phyloP scores from a whole-genome alignment of 1,139 yeast species.

The Scheffersomyces lignicola region DNA sequence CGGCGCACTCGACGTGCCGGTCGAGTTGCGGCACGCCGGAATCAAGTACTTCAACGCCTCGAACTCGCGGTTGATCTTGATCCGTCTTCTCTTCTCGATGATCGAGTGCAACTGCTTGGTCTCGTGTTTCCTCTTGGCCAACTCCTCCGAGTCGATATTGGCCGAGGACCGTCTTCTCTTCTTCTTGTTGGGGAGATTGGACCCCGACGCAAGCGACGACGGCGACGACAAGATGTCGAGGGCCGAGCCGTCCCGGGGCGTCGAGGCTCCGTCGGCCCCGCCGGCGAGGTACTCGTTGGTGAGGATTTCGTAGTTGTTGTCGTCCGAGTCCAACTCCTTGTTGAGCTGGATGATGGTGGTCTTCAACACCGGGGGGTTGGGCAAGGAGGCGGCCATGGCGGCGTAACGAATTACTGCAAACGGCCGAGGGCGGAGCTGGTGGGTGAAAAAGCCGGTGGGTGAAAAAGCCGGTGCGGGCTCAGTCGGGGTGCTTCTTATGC shows the following conservation, averaged over 20 bases:
- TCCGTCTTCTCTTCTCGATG: constrained; percentile 76
- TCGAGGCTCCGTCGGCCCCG: not conserved
- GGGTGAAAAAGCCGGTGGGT: too few relatives aligned
- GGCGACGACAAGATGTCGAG: constrained; percentile 6
- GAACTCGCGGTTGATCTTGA: constrained; percentile 79
- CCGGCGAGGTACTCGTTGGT: constrained; percentile 32
- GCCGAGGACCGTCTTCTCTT: constrained; percentile 50
- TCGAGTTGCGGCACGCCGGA: constrained; percentile 61
- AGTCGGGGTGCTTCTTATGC: too few relatives aligned
- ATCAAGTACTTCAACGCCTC: constrained; percentile 76
- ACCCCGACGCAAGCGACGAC: constrained; percentile 8
- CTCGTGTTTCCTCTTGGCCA: constrained; percentile 56
- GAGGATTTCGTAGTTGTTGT: constrained; percentile 44
- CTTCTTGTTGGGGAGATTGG: constrained; percentile 26
- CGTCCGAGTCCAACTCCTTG: constrained; percentile 43
- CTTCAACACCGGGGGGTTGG: constrained; percentile 61
- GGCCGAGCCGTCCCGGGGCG: not conserved
- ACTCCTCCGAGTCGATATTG: constrained; percentile 50
- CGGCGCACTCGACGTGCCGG: constrained; percentile 12
- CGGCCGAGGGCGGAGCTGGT: too few relatives aligned
- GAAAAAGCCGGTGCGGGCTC: too few relatives aligned
- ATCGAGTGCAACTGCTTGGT: constrained; percentile 70
- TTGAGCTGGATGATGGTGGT: constrained; percentile 64
- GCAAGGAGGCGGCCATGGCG: constrained; percentile 27
- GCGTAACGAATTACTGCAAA: too few relatives aligned